Base-by-base conservation (phyloP, 495 filamentous ascomycete genomes). In the Penicillium paxilli region DNA sequence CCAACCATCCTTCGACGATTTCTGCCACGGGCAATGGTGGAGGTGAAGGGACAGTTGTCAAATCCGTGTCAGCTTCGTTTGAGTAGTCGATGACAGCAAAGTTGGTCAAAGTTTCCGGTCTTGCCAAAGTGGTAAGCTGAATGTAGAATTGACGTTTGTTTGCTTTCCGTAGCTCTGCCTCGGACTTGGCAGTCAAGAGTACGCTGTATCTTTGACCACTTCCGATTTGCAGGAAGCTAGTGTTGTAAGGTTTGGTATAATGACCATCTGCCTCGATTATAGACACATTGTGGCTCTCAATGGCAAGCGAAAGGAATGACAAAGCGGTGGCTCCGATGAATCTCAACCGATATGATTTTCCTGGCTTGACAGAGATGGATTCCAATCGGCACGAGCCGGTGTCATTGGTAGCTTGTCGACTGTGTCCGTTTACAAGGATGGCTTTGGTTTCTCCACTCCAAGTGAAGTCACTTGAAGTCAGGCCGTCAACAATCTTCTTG, bases 201-300 rank as follows among this genome's bases (percentile, higher is more conserved):
- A 80, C 64, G 54, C 78, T 76, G 58, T 78, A 86, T 16, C 84
- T 75, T 57, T 86, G 83, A 20, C 83, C 84, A 5, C 68, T 56
- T 7, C 60, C 78, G 16, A 87, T 62, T 55, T 83, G 81, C n/a
- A 85, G 60, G 57, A 72, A 76, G 41, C 70, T 68, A 0, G 74
- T 77, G 9, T 60, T 55, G 11, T 71, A 59, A 0, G 78, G 78
- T 44, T 74, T 64, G 17, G 83, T 84, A 66, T 85, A 84, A 33
- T 58, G 50, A 17, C 81, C 82, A 58, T 87, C 84, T 2, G 75
- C 80, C 42, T 79, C 77, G 45, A 87, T 76, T 42, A 87, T 72
- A 1, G 80, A 46, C 19, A 74, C 62, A 19, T 68, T 40, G 57
- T 86, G 83, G 24, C 63, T 74, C 47, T 84, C 80, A 40, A 85